These are phyloP conservation scores for Solanum stenotomum DNA, from an alignment of 257 asterid species.

Conservation along the genomic window DNA sequence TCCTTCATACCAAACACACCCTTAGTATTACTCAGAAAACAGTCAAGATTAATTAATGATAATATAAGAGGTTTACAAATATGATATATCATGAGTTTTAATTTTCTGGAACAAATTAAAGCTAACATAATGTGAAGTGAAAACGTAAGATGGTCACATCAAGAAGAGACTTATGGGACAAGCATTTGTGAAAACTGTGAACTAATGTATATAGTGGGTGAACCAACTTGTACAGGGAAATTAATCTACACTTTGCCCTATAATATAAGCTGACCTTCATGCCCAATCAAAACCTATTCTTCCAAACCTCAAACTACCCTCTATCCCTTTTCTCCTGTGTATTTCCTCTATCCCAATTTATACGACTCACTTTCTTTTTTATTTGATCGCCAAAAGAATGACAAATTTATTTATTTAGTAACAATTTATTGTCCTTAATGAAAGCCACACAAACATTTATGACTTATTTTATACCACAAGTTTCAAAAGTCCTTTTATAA, in stretches of 20 bases:
- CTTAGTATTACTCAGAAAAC: neutral
- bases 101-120: neutral
- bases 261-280: constrained; percentile 20
- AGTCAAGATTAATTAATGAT: neutral
- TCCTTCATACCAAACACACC: too few species aligned
- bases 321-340: constrained; percentile 1
- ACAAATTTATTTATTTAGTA: too few species aligned
- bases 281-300: constrained; percentile 23
- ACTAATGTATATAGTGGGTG: constrained; percentile 51
- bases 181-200: constrained; percentile 18
- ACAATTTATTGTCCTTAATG: too few species aligned
- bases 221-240: constrained; percentile 38
- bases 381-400: neutral
- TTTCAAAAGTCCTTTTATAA: too few species aligned
- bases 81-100: neutral
- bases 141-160: neutral
- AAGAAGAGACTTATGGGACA: constrained; percentile 26
- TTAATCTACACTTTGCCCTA: constrained; percentile 32
- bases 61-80: neutral
- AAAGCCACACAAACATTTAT: neutral
- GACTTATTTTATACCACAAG: neutral
- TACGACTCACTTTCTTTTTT: too few species aligned
- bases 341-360: neutral
- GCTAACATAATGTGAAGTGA: neutral
- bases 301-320: constrained; percentile 34